Conservation (phyloP, 345 rosid species). For the Moricandia moricandioides region DNA sequence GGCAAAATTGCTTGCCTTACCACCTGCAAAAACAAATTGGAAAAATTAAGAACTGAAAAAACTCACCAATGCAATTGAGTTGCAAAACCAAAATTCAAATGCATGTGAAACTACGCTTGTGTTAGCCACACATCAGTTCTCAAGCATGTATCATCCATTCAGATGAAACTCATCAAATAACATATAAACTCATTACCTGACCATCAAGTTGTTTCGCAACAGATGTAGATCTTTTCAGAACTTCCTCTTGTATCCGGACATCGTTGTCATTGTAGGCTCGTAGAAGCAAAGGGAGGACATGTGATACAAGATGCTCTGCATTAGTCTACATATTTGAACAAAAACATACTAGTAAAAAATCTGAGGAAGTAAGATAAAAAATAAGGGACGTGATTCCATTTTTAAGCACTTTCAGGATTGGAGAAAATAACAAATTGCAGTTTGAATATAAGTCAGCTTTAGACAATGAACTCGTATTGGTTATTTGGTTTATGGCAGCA, state of each 20-base stretch:
- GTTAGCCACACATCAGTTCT: conserved; percentile 2
- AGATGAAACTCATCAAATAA: neutral
- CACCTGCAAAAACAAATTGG: conserved; percentile 52
- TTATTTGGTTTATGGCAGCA: conserved; percentile 2
- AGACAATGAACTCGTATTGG: conserved; percentile 3
- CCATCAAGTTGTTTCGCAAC: conserved; percentile 84
- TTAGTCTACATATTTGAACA: conserved; percentile 54
- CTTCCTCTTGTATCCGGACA: conserved; percentile 94
- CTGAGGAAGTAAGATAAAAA: neutral
- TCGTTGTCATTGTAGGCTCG: conserved; percentile 93
- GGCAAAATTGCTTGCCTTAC: conserved; percentile 92
- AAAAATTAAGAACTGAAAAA: neutral
- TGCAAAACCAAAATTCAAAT: conserved; percentile 8
- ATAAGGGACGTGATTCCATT: neutral
- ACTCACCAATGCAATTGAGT: neutral
- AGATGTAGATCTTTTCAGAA: conserved; percentile 66
- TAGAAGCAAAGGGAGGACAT: conserved; percentile 78
- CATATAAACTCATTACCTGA: conserved; percentile 54
- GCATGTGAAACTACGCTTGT: conserved; percentile 13
- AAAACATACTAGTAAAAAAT: conserved; percentile 17
- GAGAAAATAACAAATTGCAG: neutral
- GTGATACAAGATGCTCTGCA: conserved; percentile 63
- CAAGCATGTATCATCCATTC: conserved; percentile 7
- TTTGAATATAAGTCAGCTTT: neutral
- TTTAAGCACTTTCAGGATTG: neutral